A percentile compares a stretch with the other conserved stretches of the same genome.
These are phyloP conservation scores for Asterochloris erici DNA, from an alignment of 139 green algal species.

Conservation along the genomic window DNA sequence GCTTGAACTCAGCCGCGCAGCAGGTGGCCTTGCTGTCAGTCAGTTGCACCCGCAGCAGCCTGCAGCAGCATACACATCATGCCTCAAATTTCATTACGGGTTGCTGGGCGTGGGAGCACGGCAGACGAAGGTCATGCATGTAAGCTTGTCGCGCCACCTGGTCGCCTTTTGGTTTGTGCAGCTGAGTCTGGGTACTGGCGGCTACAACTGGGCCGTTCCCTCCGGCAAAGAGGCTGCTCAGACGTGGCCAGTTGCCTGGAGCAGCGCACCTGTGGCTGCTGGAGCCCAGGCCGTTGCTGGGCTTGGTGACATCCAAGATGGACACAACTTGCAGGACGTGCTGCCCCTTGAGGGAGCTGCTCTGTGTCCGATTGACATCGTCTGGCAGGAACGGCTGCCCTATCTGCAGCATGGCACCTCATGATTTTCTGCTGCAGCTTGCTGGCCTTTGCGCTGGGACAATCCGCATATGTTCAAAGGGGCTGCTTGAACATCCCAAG, in stretches of 20 bases:
- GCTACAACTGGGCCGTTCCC: neutral
- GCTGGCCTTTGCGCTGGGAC: too few species aligned
- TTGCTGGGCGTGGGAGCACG: neutral
- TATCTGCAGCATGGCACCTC: neutral
- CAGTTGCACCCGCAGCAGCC: slow-evolving; percentile 18
- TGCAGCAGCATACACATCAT: neutral
- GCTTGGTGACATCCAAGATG: slow-evolving; percentile 11
- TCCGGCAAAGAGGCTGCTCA: neutral
- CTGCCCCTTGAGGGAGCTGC: slow-evolving; percentile 2
- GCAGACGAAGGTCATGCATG: neutral
- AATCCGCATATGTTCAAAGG: too few species aligned
- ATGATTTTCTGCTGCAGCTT: too few species aligned
- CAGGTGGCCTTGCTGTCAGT: slow-evolving; percentile 23
- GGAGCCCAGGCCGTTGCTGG: slow-evolving; percentile 8
- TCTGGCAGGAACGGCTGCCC: slow-evolving; percentile 3
- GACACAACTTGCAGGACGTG: slow-evolving; percentile 18
- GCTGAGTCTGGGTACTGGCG: neutral
- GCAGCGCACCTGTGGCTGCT: slow-evolving; percentile 4
- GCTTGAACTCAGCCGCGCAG: slow-evolving; percentile 18
- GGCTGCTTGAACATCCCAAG: too few species aligned
- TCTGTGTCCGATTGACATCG: slow-evolving; percentile 3
- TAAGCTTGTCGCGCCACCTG: neutral
- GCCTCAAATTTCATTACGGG: neutral
- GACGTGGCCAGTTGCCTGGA: neutral
- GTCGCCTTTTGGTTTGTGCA: neutral